A percentile compares a stretch with the other conserved stretches of the same genome.
Conservation (phyloP, 495 filamentous ascomycete species). For the Articulospora tetracladia region DNA sequence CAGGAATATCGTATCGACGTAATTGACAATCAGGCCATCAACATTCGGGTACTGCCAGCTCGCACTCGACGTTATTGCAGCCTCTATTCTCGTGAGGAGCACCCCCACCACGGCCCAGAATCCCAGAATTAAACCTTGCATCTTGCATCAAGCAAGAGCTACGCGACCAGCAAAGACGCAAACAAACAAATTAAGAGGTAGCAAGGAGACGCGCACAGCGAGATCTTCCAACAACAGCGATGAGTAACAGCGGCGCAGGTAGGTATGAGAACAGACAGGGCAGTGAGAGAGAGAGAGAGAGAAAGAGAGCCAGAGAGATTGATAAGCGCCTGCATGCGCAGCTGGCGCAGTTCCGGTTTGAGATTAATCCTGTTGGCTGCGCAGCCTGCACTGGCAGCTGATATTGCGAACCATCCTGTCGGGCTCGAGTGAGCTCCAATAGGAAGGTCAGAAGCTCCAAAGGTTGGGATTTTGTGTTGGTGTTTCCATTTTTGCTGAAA, state of each 20-base stretch:
- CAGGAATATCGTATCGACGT: constrained; percentile 2
- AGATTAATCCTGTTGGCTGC: too few species aligned
- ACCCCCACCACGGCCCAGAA: not conserved
- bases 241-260: not conserved
- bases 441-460: too few species aligned
- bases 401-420: not conserved
- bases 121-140: not conserved
- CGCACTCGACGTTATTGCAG: not conserved
- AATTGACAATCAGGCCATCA: constrained; percentile 4
- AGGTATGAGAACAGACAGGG: not conserved
- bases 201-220: not conserved
- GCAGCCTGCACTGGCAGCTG: not conserved
- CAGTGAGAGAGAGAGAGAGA: not conserved
- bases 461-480: too few species aligned
- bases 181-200: not conserved
- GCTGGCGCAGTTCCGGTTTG: not conserved
- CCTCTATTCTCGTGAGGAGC: not conserved
- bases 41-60: constrained; percentile 1
- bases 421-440: not conserved
- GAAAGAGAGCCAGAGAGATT: not conserved
- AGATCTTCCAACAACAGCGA: too few species aligned
- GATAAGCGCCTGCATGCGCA: not conserved
- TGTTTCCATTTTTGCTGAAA: too few species aligned
- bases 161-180: not conserved
- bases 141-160: not conserved